Evolutionary conservation across 2,329 filamentous ascomycete species (phyloP).

Genomic region (Hortaea sp.): DNA sequence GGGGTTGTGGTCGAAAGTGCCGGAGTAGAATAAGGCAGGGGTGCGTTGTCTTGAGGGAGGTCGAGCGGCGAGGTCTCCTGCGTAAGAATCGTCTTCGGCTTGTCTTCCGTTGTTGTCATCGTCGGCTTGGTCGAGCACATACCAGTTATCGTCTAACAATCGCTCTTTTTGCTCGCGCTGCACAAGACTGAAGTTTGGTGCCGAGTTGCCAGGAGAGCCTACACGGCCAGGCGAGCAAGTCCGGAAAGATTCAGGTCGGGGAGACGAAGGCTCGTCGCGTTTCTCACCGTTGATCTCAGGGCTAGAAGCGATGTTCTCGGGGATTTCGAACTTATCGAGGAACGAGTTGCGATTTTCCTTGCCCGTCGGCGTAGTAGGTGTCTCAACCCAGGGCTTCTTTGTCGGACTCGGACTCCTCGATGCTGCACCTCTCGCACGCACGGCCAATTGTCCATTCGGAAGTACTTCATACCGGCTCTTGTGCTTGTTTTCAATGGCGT

Average conservation of each 20-base stretch:
- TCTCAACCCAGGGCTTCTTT: not conserved
- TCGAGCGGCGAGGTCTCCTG: no score
- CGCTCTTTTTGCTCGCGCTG: conserved; percentile 23
- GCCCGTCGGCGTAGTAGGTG: not conserved
- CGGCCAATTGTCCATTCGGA: conserved; percentile 6
- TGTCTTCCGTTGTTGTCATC: not conserved
- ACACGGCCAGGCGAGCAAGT: not conserved
- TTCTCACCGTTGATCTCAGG: not conserved
- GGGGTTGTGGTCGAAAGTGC: not conserved
- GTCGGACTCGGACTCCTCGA: not conserved
- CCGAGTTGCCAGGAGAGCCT: conserved; percentile 2
- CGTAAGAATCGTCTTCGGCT: no score
- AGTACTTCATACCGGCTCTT: conserved; percentile 29
- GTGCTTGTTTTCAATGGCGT: conserved; percentile 22
- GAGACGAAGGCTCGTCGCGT: not conserved
- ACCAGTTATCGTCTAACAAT: conserved; percentile 39
- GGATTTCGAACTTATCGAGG: not conserved
- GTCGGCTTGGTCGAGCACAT: conserved; percentile 24
- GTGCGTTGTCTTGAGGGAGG: conserved; percentile 1
- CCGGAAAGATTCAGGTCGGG: not conserved
- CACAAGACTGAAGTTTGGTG: conserved; percentile 10
- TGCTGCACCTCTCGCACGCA: conserved; percentile 3
- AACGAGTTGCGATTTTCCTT: not conserved
- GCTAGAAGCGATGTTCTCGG: not conserved
- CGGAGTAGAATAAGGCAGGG: not conserved